Percentiles rank a stretch among this genome's conserved stretches.
Conservation (phyloP, 208 protist species). For the Balamuthia mandrillaris region DNA sequence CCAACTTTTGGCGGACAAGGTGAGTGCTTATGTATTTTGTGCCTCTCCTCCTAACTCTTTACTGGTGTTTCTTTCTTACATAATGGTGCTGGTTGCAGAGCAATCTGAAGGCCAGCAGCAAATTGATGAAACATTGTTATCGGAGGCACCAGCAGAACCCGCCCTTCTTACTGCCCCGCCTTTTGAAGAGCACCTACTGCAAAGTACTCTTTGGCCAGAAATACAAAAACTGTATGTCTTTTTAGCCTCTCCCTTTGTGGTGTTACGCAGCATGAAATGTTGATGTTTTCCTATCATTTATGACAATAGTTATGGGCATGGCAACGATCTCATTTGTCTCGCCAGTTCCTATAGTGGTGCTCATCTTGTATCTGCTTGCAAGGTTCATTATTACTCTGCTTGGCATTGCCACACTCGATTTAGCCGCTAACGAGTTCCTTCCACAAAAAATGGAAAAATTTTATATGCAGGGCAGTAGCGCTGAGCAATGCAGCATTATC, state of each 20-base stretch:
- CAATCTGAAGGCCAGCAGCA: background rate
- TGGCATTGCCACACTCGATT: too few relatives aligned
- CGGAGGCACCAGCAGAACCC: slow-evolving; percentile 12
- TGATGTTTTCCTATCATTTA: background rate
- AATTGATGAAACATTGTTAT: background rate
- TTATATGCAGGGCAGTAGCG: background rate
- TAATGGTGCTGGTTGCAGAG: slow-evolving; percentile 29
- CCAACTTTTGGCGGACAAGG: slow-evolving; percentile 27
- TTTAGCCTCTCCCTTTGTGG: background rate
- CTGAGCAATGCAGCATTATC: slow-evolving; percentile 29
- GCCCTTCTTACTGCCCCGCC: slow-evolving; percentile 48
- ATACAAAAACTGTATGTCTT: slow-evolving; percentile 57
- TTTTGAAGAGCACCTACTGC: slow-evolving; percentile 67
- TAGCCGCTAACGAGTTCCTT: background rate
- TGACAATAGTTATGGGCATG: slow-evolving; percentile 65
- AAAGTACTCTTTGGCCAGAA: slow-evolving; percentile 73
- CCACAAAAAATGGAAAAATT: background rate
- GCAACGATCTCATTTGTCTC: slow-evolving; percentile 63
- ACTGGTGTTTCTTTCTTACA: background rate
- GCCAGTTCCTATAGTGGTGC: slow-evolving; percentile 18
- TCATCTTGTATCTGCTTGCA: slow-evolving; percentile 57
- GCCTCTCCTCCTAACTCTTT: too few relatives aligned
- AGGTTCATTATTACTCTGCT: background rate
- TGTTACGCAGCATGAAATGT: background rate
- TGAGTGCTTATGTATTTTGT: background rate